phyloP scores from a whole-genome alignment of 331 rosid species.

The Acacia concinna region DNA sequence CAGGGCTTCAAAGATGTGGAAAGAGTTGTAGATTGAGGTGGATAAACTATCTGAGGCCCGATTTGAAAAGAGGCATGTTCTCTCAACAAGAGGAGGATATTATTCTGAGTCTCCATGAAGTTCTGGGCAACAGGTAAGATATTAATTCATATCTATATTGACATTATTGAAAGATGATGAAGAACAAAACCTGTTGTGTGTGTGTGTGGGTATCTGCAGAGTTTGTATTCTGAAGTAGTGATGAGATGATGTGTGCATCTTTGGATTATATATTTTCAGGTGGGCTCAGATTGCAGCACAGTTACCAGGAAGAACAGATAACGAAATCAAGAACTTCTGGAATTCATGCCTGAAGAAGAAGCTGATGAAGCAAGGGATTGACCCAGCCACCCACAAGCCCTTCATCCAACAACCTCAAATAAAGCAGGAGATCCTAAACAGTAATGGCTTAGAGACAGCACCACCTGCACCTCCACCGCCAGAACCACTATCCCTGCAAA shows the following conservation, averaged over 20 bases:
- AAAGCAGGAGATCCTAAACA: slow-evolving; percentile 39
- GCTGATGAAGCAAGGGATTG: slow-evolving; percentile 92
- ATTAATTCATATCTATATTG: too few relatives aligned
- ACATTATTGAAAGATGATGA: too few relatives aligned
- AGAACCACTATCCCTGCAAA: slow-evolving; percentile 27
- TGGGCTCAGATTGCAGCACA: slow-evolving; percentile 99
- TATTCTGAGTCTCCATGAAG: slow-evolving; percentile 76
- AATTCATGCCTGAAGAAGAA: slow-evolving; percentile 94
- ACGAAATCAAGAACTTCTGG: slow-evolving; percentile 97
- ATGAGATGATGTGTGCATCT: neutral
- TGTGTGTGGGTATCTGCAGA: too few relatives aligned
- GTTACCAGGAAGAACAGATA: slow-evolving; percentile 95
- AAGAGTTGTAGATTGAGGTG: slow-evolving; percentile 92
- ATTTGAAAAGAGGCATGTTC: slow-evolving; percentile 91
- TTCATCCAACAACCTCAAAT: slow-evolving; percentile 23
- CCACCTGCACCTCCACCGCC: slow-evolving; percentile 18
- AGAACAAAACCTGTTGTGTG: neutral
- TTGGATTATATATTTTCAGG: slow-evolving; percentile 32
- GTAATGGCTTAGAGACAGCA: slow-evolving; percentile 44
- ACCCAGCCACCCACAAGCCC: slow-evolving; percentile 90
- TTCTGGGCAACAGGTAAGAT: slow-evolving; percentile 77
- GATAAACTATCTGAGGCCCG: slow-evolving; percentile 93
- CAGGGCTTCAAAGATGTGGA: slow-evolving; percentile 93
- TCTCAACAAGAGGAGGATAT: slow-evolving; percentile 88
- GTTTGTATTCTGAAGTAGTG: too few relatives aligned